phyloP scores from a whole-genome alignment of 805 yeast genomes.

The Candida boleticola region DNA sequence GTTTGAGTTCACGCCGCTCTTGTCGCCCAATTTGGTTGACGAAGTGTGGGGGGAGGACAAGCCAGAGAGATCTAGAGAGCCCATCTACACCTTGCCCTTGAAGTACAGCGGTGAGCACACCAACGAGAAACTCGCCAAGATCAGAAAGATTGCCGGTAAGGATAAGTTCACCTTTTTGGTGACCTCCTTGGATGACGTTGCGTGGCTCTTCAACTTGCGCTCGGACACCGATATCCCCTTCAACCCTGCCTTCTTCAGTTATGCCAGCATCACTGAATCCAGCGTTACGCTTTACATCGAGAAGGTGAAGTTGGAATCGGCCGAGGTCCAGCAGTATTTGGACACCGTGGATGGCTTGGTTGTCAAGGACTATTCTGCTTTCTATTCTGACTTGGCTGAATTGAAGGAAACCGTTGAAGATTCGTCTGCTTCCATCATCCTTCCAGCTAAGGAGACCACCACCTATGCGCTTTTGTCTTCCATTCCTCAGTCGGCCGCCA shows the following conservation, averaged over 20 bases:
- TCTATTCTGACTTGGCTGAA: slow-evolving; percentile 54
- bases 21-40: slow-evolving; percentile 34
- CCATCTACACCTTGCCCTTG: slow-evolving; percentile 27
- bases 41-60: slow-evolving; percentile 35
- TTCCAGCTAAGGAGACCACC: slow-evolving; percentile 30
- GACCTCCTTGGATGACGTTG: slow-evolving; percentile 81
- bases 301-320: slow-evolving; percentile 33
- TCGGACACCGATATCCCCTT: slow-evolving; percentile 73
- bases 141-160: slow-evolving; percentile 28
- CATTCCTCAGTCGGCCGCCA: slow-evolving; percentile 29
- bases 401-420: slow-evolving; percentile 18
- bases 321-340: slow-evolving; percentile 24
- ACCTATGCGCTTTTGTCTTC: slow-evolving; percentile 30
- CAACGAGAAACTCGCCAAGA: slow-evolving; percentile 25
- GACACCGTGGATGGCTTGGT: slow-evolving; percentile 22
- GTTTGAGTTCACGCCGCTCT: slow-evolving; percentile 29
- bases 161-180: slow-evolving; percentile 43
- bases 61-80: slow-evolving; percentile 33
- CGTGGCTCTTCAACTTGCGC: slow-evolving; percentile 86
- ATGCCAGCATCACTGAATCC: slow-evolving; percentile 37
- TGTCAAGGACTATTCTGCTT: slow-evolving; percentile 51
- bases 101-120: slow-evolving; percentile 35
- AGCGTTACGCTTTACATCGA: slow-evolving; percentile 55
- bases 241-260: slow-evolving; percentile 84
- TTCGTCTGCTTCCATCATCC: slow-evolving; percentile 20